These are phyloP conservation scores for Chenopodium berlandieri DNA, from an alignment of 148 eudicot species.

Conservation along the genomic window DNA sequence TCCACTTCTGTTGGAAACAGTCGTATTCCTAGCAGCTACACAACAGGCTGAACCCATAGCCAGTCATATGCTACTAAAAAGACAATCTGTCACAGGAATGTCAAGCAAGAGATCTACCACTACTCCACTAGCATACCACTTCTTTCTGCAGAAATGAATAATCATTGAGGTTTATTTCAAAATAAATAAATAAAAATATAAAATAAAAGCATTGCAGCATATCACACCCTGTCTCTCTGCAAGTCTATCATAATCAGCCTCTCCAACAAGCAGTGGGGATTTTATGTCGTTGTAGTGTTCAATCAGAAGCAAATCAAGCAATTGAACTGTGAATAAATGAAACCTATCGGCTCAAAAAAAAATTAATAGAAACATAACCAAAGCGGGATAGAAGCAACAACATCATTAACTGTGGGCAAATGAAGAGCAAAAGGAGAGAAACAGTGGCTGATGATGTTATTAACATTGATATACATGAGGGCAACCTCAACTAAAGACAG, in stretches of 20 bases:
- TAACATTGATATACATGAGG: not conserved
- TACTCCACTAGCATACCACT: not conserved
- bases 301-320: not conserved
- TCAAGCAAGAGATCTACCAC: not conserved
- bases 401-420: not conserved
- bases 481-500: not conserved
- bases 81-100: not conserved
- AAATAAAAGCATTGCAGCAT: not conserved
- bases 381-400: not conserved
- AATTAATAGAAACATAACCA: not conserved
- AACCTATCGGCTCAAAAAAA: not conserved
- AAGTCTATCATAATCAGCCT: not conserved
- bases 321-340: not conserved
- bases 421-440: not conserved
- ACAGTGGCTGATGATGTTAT: not conserved
- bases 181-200: too few species aligned
- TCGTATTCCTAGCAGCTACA: conserved; percentile 45
- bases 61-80: conserved; percentile 5
- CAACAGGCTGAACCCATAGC: conserved; percentile 60
- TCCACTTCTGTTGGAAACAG: conserved; percentile 27
- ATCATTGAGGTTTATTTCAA: not conserved
- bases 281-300: not conserved
- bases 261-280: not conserved
- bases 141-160: conserved; percentile 19
- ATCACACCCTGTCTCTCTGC: not conserved